Conservation (phyloP, 345 rosid species). For the Aquilaria sinensis region DNA sequence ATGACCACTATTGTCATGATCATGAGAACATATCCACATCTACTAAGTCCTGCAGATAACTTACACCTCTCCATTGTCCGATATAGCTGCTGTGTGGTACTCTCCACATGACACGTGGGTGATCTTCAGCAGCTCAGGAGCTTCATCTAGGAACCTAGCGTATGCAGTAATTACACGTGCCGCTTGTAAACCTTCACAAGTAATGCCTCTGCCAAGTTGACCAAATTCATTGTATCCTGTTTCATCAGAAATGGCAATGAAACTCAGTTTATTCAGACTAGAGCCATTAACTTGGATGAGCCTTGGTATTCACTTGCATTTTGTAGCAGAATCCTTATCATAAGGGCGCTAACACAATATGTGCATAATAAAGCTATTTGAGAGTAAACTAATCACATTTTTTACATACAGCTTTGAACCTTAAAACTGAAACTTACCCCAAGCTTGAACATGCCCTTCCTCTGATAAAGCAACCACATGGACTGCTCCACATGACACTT, state of each 20-base stretch:
- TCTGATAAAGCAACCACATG: slow-evolving; percentile 93
- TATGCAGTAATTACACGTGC: slow-evolving; percentile 67
- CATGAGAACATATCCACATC: slow-evolving; percentile 38
- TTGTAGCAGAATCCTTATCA: no score
- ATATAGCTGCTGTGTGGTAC: slow-evolving; percentile 91
- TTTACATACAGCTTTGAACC: no score
- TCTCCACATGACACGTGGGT: slow-evolving; percentile 88
- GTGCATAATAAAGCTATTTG: no score
- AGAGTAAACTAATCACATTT: no score
- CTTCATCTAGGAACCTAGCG: slow-evolving; percentile 90
- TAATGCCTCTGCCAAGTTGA: slow-evolving; percentile 95
- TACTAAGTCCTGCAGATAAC: slow-evolving; percentile 46
- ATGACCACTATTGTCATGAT: slow-evolving; percentile 42
- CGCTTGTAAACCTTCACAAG: slow-evolving; percentile 92
- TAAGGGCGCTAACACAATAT: no score
- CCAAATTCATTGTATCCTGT: slow-evolving; percentile 94
- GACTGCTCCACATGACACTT: slow-evolving; percentile 92
- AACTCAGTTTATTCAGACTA: no score
- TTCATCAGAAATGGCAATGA: slow-evolving; percentile 17
- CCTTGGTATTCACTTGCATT: no score
- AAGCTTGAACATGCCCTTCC: slow-evolving; percentile 82
- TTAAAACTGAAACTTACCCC: slow-evolving; percentile 51
- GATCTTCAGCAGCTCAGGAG: slow-evolving; percentile 92
- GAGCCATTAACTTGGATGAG: no score
- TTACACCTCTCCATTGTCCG: slow-evolving; percentile 96